These are phyloP conservation scores for Buddleja alternifolia DNA, from an alignment of 257 asterid genomes.

Conservation along the genomic window DNA sequence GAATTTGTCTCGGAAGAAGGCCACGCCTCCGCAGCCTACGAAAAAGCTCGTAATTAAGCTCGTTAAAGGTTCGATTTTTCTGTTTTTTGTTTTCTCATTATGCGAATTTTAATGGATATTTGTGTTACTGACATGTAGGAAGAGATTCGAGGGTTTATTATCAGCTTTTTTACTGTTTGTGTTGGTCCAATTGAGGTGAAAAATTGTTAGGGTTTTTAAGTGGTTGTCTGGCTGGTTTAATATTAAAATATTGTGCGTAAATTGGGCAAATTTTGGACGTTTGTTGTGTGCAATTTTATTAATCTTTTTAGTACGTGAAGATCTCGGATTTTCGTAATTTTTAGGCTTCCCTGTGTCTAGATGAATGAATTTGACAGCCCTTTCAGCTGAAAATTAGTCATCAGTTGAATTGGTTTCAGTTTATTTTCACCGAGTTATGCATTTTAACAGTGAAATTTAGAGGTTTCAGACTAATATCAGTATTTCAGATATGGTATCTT, in stretches of 20 bases:
- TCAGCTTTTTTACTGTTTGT: slow-evolving; percentile 5
- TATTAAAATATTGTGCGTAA: not conserved
- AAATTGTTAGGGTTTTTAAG: slow-evolving; percentile 41
- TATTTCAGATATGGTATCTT: slow-evolving; percentile 5
- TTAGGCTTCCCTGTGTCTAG: not conserved
- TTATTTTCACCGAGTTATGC: slow-evolving; percentile 10
- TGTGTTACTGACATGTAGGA: slow-evolving; percentile 4
- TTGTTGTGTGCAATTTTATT: slow-evolving; percentile 2
- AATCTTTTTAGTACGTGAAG: slow-evolving; percentile 26
- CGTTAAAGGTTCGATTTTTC: slow-evolving; percentile 55
- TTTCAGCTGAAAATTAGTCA: slow-evolving; percentile 2
- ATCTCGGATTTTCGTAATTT: slow-evolving; percentile 30
- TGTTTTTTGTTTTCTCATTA: slow-evolving; percentile 4
- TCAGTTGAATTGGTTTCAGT: slow-evolving; percentile 1
- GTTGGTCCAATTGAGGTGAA: slow-evolving; percentile 24
- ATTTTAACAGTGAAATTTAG: slow-evolving; percentile 5
- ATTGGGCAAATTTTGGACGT: slow-evolving; percentile 14
- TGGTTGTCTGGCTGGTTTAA: slow-evolving; percentile 10
- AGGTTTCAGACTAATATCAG: slow-evolving; percentile 13
- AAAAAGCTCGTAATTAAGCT: slow-evolving; percentile 87
- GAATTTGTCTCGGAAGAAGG: slow-evolving; percentile 75
- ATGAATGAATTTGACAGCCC: not conserved
- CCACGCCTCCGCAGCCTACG: slow-evolving; percentile 79
- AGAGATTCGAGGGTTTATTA: slow-evolving; percentile 11
- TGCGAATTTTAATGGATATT: slow-evolving; percentile 4